Conservation (phyloP, 192 early-diverging fungal genomes). For the Podila clonocystis region DNA sequence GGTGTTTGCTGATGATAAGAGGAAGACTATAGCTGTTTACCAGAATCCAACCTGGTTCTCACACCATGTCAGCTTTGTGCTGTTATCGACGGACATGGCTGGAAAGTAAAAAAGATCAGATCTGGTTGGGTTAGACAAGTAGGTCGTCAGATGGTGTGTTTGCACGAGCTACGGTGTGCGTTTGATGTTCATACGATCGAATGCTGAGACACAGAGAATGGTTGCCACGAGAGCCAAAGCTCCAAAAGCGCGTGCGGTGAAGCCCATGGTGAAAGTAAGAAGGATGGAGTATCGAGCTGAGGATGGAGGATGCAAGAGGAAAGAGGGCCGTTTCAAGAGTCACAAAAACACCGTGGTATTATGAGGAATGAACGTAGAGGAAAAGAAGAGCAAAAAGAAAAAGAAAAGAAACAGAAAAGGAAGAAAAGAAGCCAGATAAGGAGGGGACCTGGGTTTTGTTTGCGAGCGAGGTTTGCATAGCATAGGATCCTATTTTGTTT, state of each 20-base stretch:
- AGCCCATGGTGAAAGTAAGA: not conserved
- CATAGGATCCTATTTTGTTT: too few species aligned
- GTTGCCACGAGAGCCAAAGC: conserved; percentile 1
- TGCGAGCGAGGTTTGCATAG: too few species aligned
- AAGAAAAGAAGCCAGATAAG: not conserved
- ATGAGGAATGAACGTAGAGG: not conserved
- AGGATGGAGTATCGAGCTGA: not conserved
- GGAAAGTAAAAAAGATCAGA: not conserved
- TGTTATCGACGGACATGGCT: conserved; percentile 40
- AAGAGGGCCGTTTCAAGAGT: too few species aligned
- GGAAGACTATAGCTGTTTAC: conserved; percentile 4
- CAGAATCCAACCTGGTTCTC: conserved; percentile 44
- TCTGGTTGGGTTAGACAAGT: not conserved
- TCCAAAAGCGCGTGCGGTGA: conserved; percentile 11
- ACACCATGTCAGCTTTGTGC: conserved; percentile 46
- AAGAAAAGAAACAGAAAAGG: not conserved
- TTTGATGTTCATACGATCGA: conserved; percentile 21
- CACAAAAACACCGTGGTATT: not conserved
- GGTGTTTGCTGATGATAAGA: not conserved
- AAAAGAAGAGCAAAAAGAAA: not conserved
- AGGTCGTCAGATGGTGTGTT: not conserved
- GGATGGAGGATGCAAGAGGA: too few species aligned
- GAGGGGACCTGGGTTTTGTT: too few species aligned
- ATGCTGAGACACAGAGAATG: conserved; percentile 22
- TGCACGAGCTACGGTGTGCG: not conserved